phyloP scores from a whole-genome alignment of 768 basidiomycete genomes.

The Albatrellus ellisii region DNA sequence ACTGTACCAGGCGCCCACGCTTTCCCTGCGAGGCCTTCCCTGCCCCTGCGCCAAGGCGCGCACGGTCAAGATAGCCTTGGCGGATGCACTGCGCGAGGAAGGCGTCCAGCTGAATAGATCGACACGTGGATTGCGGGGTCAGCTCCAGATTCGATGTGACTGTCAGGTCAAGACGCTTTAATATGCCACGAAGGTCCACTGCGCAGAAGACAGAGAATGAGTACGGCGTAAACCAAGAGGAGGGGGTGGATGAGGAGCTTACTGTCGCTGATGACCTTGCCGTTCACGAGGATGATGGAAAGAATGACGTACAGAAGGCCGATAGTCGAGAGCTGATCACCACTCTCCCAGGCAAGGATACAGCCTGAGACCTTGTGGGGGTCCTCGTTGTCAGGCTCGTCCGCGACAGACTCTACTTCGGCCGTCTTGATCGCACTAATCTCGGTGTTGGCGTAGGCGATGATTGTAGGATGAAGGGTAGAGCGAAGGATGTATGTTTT shows the following conservation, averaged over 20 bases:
- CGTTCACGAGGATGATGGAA: conserved; percentile 72
- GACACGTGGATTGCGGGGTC: conserved; percentile 35
- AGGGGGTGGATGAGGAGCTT: conserved; percentile 18
- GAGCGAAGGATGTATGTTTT: conserved; percentile 83
- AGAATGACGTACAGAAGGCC: conserved; percentile 78
- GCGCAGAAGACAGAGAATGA: background rate
- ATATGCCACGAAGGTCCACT: conserved; percentile 63
- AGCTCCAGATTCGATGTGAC: conserved; percentile 35
- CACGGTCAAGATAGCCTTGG: conserved; percentile 71
- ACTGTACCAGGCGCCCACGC: conserved; percentile 37
- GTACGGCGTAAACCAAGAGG: background rate
- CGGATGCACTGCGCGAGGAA: conserved; percentile 52
- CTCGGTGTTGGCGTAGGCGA: conserved; percentile 45
- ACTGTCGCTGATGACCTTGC: conserved; percentile 67
- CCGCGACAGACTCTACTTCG: conserved; percentile 34
- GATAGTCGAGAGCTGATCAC: conserved; percentile 51
- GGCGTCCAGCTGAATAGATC: conserved; percentile 42
- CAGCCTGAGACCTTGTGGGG: conserved; percentile 43
- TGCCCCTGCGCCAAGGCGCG: conserved; percentile 34
- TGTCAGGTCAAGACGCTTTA: conserved; percentile 58
- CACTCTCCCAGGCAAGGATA: conserved; percentile 58
- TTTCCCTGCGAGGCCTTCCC: conserved; percentile 27
- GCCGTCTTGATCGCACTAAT: conserved; percentile 28
- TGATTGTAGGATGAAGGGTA: conserved; percentile 42
- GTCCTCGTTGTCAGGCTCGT: conserved; percentile 36